Evolutionary conservation across 2,329 filamentous ascomycete genomes (phyloP).

Genomic region (Hymenoscyphus salicellus): DNA sequence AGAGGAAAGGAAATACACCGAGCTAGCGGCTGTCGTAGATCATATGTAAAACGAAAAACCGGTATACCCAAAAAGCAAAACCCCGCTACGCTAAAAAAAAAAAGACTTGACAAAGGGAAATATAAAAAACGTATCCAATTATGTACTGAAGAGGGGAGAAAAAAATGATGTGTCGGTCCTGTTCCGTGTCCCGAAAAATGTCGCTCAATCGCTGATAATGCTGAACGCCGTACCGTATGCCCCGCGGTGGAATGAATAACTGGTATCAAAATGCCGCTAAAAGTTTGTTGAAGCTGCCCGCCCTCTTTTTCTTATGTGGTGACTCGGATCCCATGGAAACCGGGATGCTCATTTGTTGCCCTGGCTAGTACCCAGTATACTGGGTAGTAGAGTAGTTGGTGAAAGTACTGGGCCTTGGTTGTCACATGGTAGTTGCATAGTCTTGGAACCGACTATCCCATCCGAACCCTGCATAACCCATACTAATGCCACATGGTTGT

Average conservation of each 20-base stretch:
- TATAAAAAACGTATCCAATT: slow-evolving; percentile 35
- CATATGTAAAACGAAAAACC: slow-evolving; percentile 45
- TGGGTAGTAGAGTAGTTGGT: slow-evolving; percentile 47
- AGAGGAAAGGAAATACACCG: slow-evolving; percentile 32
- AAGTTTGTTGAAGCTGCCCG: slow-evolving; percentile 19
- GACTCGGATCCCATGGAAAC: slow-evolving; percentile 18
- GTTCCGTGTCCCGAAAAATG: slow-evolving; percentile 30
- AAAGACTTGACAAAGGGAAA: slow-evolving; percentile 37
- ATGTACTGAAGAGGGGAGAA: slow-evolving; percentile 30
- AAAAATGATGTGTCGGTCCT: slow-evolving; percentile 24
- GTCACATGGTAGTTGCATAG: slow-evolving; percentile 85
- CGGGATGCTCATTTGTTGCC: slow-evolving; percentile 27
- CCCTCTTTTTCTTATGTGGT: slow-evolving; percentile 20
- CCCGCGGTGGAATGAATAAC: slow-evolving; percentile 20
- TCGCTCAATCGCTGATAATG: slow-evolving; percentile 34
- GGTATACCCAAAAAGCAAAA: slow-evolving; percentile 42
- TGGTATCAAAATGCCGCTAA: slow-evolving; percentile 37
- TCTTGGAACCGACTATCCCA: slow-evolving; percentile 79
- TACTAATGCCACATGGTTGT: slow-evolving; percentile 75
- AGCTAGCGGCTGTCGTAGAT: slow-evolving; percentile 36
- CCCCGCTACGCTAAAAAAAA: slow-evolving; percentile 53
- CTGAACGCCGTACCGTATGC: slow-evolving; percentile 31
- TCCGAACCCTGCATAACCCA: slow-evolving; percentile 74
- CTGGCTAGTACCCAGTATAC: slow-evolving; percentile 44
- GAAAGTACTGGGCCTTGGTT: slow-evolving; percentile 47